Percentiles rank a stretch among this genome's conserved stretches.
These are phyloP conservation scores for Naegleria lovaniensis DNA, from an alignment of 208 protist genomes.

Conservation along the genomic window DNA sequence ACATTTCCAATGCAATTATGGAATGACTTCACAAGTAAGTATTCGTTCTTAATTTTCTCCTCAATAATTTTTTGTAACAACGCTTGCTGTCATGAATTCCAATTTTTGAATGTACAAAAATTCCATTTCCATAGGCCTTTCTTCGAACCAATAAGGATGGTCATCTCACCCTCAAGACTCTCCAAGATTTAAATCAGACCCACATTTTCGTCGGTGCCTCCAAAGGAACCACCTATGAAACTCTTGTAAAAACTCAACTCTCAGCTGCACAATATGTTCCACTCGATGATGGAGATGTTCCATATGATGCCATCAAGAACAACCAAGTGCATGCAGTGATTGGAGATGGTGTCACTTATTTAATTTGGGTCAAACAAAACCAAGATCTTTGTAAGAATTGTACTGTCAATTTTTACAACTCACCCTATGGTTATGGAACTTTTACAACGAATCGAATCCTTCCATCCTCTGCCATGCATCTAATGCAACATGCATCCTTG, in stretches of 20 bases:
- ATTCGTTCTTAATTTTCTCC: not conserved
- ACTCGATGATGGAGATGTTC: not conserved
- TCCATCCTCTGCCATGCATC: too few relatives aligned
- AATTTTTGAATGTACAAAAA: not conserved
- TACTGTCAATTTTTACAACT: not conserved
- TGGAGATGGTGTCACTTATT: not conserved
- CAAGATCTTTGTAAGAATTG: not conserved
- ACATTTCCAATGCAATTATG: not conserved
- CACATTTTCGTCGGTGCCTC: not conserved
- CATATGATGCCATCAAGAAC: not conserved
- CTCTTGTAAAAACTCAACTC: not conserved
- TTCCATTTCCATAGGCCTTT: not conserved
- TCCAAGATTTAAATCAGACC: not conserved
- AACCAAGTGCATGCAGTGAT: not conserved
- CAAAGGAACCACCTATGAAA: not conserved
- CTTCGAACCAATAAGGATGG: not conserved
- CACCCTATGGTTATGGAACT: not conserved
- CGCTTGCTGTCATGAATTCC: too few relatives aligned
- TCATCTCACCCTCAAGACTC: not conserved
- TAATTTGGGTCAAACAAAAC: not conserved
- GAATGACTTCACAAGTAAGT: not conserved
- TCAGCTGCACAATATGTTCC: not conserved
- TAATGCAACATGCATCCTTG: too few relatives aligned
- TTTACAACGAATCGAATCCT: not conserved
- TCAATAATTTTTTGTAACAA: too few relatives aligned